These are phyloP conservation scores for Neurospora cerealis DNA, from an alignment of 495 filamentous ascomycete genomes.

Conservation along the genomic window DNA sequence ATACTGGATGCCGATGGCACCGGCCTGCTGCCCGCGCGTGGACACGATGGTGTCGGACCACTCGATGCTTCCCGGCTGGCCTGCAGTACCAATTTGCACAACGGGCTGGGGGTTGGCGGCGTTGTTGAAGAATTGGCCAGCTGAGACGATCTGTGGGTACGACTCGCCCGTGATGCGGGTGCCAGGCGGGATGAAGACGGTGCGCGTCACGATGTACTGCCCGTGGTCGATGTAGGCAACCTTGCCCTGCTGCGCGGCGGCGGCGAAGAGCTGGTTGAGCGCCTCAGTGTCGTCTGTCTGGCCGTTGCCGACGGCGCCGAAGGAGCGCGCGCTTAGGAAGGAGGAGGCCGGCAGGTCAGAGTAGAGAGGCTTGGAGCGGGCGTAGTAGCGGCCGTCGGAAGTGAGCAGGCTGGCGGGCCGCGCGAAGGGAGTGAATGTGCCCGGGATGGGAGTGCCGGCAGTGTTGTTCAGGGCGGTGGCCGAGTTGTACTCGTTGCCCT, in stretches of 20 bases:
- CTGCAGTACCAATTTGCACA: slow-evolving; percentile 62
- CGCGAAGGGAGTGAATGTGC: slow-evolving; percentile 23
- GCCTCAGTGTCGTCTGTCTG: slow-evolving; percentile 51
- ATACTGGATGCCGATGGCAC: slow-evolving; percentile 27
- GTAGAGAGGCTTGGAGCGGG: slow-evolving; percentile 68
- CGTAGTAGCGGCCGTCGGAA: slow-evolving; percentile 33
- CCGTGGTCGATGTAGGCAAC: slow-evolving; percentile 84
- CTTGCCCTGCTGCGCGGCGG: slow-evolving; percentile 39
- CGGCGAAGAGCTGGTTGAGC: slow-evolving; percentile 58
- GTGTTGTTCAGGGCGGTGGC: slow-evolving; percentile 16
- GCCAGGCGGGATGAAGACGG: slow-evolving; percentile 62
- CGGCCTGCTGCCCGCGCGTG: slow-evolving; percentile 18
- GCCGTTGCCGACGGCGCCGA: slow-evolving; percentile 68
- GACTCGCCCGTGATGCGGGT: slow-evolving; percentile 72
- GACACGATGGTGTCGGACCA: slow-evolving; percentile 70
- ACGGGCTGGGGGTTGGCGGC: slow-evolving; percentile 55
- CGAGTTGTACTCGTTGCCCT: slow-evolving; percentile 27
- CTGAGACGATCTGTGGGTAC: slow-evolving; percentile 76
- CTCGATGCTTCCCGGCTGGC: slow-evolving; percentile 63
- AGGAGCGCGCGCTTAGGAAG: slow-evolving; percentile 60
- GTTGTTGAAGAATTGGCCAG: slow-evolving; percentile 53
- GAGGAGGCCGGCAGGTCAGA: slow-evolving; percentile 37
- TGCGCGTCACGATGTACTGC: slow-evolving; percentile 67
- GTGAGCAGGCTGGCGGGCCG: slow-evolving; percentile 27
- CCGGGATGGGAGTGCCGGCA: slow-evolving; percentile 26